These are phyloP conservation scores for Carpinus viminea DNA, from an alignment of 306 rosid species.

Conservation along the genomic window DNA sequence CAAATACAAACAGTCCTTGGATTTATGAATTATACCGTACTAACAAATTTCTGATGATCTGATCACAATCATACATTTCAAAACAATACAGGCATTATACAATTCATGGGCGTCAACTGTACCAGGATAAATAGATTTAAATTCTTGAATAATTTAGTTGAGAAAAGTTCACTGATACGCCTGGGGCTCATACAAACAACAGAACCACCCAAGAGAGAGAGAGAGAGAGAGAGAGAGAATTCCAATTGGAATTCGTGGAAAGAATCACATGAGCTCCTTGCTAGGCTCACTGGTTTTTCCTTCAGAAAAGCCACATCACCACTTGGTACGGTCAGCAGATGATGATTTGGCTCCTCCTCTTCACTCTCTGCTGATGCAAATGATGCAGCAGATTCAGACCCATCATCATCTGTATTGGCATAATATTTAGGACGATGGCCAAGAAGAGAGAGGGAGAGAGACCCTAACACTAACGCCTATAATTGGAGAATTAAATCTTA, in stretches of 20 bases:
- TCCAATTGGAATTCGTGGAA: conserved; percentile 18
- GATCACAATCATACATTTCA: conserved; percentile 18
- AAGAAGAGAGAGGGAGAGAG: not conserved
- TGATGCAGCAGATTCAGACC: conserved; percentile 61
- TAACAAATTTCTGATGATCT: conserved; percentile 13
- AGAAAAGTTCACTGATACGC: conserved; percentile 33
- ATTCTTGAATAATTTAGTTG: conserved; percentile 20
- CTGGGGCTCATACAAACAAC: conserved; percentile 37
- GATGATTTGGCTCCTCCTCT: conserved; percentile 67
- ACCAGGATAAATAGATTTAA: conserved; percentile 31
- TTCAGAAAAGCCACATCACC: conserved; percentile 66
- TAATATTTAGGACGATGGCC: conserved; percentile 1
- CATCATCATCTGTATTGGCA: conserved; percentile 66
- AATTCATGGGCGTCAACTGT: conserved; percentile 25
- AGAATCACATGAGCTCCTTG: conserved; percentile 57
- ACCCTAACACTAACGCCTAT: not conserved
- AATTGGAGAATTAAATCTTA: not conserved
- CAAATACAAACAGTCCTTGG: not conserved
- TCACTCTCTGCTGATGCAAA: conserved; percentile 56
- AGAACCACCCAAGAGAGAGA: conserved; percentile 11
- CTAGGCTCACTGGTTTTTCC: conserved; percentile 71
- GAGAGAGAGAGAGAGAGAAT: conserved; percentile 17
- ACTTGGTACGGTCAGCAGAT: conserved; percentile 50
- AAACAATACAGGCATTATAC: conserved; percentile 35
- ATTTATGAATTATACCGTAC: conserved; percentile 17